Evolutionary conservation across 192 early-diverging fungal species (phyloP).

Genomic region (Mortierella claussenii): DNA sequence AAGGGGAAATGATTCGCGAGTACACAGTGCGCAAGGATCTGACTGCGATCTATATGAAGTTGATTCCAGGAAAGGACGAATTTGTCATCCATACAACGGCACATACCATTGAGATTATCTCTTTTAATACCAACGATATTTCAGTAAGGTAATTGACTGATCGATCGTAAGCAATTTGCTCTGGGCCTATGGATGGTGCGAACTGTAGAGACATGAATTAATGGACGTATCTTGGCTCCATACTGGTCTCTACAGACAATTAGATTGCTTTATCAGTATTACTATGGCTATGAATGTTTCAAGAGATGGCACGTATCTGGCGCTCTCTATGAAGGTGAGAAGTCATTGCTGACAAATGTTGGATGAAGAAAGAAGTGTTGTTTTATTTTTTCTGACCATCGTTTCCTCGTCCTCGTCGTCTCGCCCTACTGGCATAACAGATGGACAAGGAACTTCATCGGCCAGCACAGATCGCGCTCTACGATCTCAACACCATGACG

Average conservation of each 20-base stretch:
- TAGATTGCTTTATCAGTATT: not conserved
- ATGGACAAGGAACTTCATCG: slow-evolving; percentile 1
- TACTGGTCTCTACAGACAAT: not conserved
- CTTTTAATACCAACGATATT: too few relatives aligned
- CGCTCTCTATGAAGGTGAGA: slow-evolving; percentile 4
- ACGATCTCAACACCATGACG: slow-evolving; percentile 20
- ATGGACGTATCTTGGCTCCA: too few relatives aligned
- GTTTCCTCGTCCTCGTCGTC: not conserved
- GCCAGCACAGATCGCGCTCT: slow-evolving; percentile 16
- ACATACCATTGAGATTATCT: not conserved
- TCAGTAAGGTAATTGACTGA: too few relatives aligned
- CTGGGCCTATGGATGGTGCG: too few relatives aligned
- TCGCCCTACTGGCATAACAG: not conserved
- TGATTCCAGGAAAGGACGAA: slow-evolving; percentile 21
- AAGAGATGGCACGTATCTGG: not conserved
- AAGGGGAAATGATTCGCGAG: slow-evolving; percentile 13
- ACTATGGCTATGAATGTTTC: slow-evolving; percentile 1
- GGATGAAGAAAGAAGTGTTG: not conserved
- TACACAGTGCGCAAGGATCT: not conserved
- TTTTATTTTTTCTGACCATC: not conserved
- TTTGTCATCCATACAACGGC: not conserved
- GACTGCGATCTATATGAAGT: not conserved
- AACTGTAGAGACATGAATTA: too few relatives aligned
- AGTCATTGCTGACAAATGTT: not conserved
- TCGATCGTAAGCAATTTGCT: too few relatives aligned